Percentiles rank a stretch among this genome's conserved stretches.
Conservation (phyloP, 1,284 basidiomycete genomes). For the Fomitiporia mediterranea region DNA sequence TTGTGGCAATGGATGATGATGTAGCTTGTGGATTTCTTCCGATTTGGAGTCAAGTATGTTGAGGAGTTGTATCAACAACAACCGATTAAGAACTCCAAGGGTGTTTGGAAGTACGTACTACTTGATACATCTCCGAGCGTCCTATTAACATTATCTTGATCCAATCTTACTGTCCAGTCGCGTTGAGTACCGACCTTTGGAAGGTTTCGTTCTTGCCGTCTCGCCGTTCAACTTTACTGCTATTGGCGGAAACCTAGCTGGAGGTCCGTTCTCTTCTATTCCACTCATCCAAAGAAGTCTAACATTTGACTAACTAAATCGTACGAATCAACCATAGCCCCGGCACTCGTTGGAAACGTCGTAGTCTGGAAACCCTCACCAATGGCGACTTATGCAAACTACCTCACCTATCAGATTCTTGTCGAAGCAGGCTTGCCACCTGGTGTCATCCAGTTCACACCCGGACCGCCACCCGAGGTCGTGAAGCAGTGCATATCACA, state of each 20-base stretch:
- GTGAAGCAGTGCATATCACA: constrained; percentile 80
- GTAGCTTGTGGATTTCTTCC: constrained; percentile 89
- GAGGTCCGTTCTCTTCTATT: constrained; percentile 41
- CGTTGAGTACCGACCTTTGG: constrained; percentile 91
- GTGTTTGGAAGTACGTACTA: constrained; percentile 86
- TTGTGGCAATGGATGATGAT: not conserved
- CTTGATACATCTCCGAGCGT: constrained; percentile 5
- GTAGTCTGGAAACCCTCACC: constrained; percentile 98
- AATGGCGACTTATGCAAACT: constrained; percentile 93
- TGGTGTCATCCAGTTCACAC: constrained; percentile 96
- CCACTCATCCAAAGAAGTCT: not conserved
- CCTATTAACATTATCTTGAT: constrained; percentile 10
- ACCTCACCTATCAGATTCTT: constrained; percentile 88
- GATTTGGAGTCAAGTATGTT: constrained; percentile 96
- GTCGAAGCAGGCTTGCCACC: constrained; percentile 92
- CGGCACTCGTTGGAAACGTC: constrained; percentile 93
- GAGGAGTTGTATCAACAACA: constrained; percentile 93
- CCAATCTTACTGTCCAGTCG: constrained; percentile 52
- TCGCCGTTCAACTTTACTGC: constrained; percentile 99
- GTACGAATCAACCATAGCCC: constrained; percentile 60
- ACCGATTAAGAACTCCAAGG: constrained; percentile 81
- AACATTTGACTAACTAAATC: constrained; percentile 10
- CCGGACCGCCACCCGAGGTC: constrained; percentile 78
- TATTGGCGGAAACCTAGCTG: constrained; percentile 89
- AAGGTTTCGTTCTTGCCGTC: constrained; percentile 96